A percentile compares a stretch with the other conserved stretches of the same genome.
Evolutionary conservation across 2,329 filamentous ascomycete genomes (phyloP).

Genomic region (Volutella citrinella): DNA sequence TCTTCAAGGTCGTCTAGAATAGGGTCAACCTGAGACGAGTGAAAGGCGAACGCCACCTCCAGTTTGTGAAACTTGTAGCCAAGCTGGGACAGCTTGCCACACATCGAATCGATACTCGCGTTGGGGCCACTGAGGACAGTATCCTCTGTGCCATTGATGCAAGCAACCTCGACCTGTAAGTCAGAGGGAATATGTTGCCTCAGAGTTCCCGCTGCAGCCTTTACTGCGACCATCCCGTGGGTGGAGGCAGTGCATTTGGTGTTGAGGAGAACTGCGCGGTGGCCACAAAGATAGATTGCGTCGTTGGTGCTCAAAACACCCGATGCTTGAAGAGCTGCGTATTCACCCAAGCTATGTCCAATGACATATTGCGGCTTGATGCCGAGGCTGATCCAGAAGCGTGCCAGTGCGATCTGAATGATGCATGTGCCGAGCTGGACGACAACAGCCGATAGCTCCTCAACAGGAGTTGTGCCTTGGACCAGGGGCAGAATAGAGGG

Average conservation of each 20-base stretch:
- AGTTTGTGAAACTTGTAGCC: conserved; percentile 45
- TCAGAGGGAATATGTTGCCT: conserved; percentile 17
- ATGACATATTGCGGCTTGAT: conserved; percentile 38
- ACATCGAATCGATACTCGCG: conserved; percentile 42
- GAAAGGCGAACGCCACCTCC: conserved; percentile 52
- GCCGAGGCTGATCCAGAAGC: conserved; percentile 28
- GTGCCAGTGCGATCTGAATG: conserved; percentile 40
- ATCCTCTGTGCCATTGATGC: conserved; percentile 72
- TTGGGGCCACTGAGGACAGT: conserved; percentile 62
- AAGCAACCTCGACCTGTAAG: conserved; percentile 55
- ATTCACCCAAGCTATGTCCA: conserved; percentile 57
- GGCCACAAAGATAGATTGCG: conserved; percentile 59
- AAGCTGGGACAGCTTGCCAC: conserved; percentile 27
- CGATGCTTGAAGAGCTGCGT: conserved; percentile 58
- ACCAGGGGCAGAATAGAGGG: conserved; percentile 40
- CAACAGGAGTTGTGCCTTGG: conserved; percentile 34
- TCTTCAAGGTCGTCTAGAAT: conserved; percentile 58
- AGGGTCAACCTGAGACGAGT: conserved; percentile 51
- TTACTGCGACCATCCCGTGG: conserved; percentile 28
- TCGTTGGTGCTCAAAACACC: conserved; percentile 58
- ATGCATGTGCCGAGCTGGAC: conserved; percentile 38
- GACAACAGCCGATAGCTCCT: conserved; percentile 14
- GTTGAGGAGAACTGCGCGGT: conserved; percentile 53
- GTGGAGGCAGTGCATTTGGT: conserved; percentile 44
- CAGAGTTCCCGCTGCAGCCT: conserved; percentile 3